Base-by-base conservation (phyloP, 441 rosid species). In the Gossypium schwendimanii region DNA sequence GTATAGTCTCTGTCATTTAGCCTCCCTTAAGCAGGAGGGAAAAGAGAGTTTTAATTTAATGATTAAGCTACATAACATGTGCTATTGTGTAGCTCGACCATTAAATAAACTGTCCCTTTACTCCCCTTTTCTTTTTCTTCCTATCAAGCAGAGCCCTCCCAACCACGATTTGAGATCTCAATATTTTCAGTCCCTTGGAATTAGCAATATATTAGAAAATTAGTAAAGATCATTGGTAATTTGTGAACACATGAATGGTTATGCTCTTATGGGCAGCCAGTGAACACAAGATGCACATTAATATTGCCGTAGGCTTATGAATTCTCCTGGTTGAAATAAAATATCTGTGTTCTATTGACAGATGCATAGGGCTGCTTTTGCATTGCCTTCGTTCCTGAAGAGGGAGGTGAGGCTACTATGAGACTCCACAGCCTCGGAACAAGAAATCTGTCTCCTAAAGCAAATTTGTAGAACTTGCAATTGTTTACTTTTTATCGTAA, bases 341-440 rank as follows among this genome's bases (percentile, higher is more conserved):
- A 57, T 57, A 28, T 54, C 6, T 20, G 12, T 53, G 1, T 74
- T 70, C 36, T 24, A 4, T 78, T 28, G 57, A 79, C 94, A 94
- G 99, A 84, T 92, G 82, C 99, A 92, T 76, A 73, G 85, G 2
- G 99, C 99, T 12, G 94, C 99, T 3, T 91, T 91, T 73, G 93
- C 92, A 8, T 76, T 91, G 87, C 99, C 99, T 1, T 75, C 91
- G 63, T 94, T 92, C 81, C 71, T 94, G 78, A 83, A 78, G 77
- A 83, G 89, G 88, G 98, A 92, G 84, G 94, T 91, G 75, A 80
- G 78, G 67, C 73, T 83, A 47, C 87, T 91, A 18, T 23, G 67
- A 1, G 78, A 82, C 69, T 57, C 66, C 24, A 68, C 70, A n/a
- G 26, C 65, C 52, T 47, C 12, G 5, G 57, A 62, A 4, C 39